Evolutionary conservation across 306 rosid species (phyloP).

Genomic region (Luffa acutangula): DNA sequence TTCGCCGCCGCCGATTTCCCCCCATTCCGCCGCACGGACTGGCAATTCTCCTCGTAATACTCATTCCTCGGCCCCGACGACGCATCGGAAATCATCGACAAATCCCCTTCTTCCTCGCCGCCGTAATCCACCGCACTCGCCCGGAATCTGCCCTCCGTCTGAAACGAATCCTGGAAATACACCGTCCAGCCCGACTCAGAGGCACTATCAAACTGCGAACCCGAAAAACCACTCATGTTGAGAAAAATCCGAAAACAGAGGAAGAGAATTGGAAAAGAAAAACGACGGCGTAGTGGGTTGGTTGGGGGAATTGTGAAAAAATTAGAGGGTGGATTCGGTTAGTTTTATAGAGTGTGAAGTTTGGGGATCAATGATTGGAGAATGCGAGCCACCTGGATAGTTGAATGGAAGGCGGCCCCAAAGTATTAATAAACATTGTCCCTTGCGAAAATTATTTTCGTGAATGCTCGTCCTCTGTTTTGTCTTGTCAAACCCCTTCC

Average conservation of each 20-base stretch:
- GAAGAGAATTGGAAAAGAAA: not conserved
- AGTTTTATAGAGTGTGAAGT: not conserved
- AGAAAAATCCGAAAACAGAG: not conserved
- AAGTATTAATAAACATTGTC: constrained; percentile 5
- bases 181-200: not conserved
- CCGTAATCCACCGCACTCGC: not conserved
- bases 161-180: not conserved
- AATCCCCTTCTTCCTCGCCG: constrained; percentile 37
- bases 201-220: not conserved
- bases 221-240: not conserved
- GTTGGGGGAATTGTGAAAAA: not conserved
- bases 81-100: constrained; percentile 89
- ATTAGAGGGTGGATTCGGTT: not conserved
- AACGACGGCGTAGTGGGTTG: not conserved
- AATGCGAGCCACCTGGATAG: constrained; percentile 1
- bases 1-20: constrained; percentile 15
- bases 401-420: not conserved
- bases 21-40: constrained; percentile 17
- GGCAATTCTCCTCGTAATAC: constrained; percentile 22
- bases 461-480: constrained; percentile 1
- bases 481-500: not conserved
- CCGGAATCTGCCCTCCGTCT: not conserved
- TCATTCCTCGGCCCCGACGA: constrained; percentile 82
- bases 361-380: not conserved
- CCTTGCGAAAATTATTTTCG: not conserved